Evolutionary conservation across 1,284 basidiomycete species (phyloP).

Genomic region (Dichomitus squalens): DNA sequence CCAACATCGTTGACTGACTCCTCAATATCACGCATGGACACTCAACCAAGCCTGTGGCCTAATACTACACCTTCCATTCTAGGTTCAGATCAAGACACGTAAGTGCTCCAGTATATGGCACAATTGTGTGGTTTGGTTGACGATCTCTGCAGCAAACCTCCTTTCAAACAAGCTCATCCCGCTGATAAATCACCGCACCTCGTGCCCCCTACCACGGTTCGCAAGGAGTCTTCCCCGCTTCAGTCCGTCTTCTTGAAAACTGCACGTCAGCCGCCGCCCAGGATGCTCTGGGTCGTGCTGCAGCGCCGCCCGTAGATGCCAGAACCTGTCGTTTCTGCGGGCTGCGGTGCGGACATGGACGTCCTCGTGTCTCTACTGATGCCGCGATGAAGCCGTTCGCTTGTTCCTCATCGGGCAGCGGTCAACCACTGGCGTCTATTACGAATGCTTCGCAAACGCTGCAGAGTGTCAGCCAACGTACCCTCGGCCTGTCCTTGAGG

Average conservation of each 20-base stretch:
- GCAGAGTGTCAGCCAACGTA: not conserved
- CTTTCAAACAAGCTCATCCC: not conserved
- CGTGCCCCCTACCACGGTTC: not conserved
- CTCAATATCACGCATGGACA: not conserved
- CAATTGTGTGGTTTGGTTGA: not conserved
- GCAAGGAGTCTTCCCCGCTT: not conserved
- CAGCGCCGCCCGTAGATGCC: not conserved
- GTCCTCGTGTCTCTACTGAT: not conserved
- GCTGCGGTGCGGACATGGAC: not conserved
- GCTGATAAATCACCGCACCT: not conserved
- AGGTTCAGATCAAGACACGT: not conserved
- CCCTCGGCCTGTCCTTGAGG: no score
- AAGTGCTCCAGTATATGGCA: not conserved
- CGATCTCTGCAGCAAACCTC: not conserved
- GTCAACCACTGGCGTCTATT: constrained; percentile 6
- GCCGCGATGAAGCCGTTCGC: constrained; percentile 8
- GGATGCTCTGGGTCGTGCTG: not conserved
- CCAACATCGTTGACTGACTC: not conserved
- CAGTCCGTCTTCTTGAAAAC: not conserved
- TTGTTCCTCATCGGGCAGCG: constrained; percentile 11
- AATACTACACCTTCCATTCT: not conserved
- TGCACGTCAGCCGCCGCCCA: not conserved
- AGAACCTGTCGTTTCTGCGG: not conserved
- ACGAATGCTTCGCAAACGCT: constrained; percentile 1
- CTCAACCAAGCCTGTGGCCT: not conserved